A percentile compares a stretch with the other conserved stretches of the same genome.
phyloP scores from a whole-genome alignment of 345 rosid genomes.

The Luvunga scandens region DNA sequence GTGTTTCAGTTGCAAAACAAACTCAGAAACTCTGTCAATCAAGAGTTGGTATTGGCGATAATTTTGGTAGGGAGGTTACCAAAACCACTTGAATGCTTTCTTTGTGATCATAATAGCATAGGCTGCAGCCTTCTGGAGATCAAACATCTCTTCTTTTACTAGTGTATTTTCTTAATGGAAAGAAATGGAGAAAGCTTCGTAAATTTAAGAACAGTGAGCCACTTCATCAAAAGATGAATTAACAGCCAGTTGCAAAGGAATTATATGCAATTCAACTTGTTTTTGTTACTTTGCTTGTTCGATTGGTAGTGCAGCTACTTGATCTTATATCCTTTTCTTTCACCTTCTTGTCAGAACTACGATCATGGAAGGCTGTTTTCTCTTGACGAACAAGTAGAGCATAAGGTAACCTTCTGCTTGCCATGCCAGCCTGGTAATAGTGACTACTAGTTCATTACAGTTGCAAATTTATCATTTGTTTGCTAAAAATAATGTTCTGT shows the following conservation, averaged over 20 bases:
- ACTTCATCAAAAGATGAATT: no score
- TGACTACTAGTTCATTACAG: background rate
- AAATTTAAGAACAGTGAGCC: no score
- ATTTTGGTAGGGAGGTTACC: background rate
- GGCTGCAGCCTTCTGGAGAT: background rate
- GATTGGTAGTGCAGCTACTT: background rate
- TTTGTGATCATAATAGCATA: background rate
- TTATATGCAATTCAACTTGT: background rate
- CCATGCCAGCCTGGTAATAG: background rate
- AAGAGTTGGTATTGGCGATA: background rate
- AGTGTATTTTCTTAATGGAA: background rate
- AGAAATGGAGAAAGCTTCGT: no score
- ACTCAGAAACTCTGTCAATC: background rate
- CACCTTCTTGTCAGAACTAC: constrained; percentile 50
- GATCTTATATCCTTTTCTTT: background rate
- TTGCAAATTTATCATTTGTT: background rate
- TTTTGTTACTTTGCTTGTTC: background rate
- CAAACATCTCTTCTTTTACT: background rate
- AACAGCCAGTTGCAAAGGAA: background rate
- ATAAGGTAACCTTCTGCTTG: constrained; percentile 52
- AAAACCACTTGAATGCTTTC: background rate
- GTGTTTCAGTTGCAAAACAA: background rate
- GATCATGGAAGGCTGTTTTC: constrained; percentile 66
- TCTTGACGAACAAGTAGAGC: constrained; percentile 75
- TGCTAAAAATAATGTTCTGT: background rate